Evolutionary conservation across 2,329 filamentous ascomycete species (phyloP).

Genomic region (Colletotrichum eremochloae): DNA sequence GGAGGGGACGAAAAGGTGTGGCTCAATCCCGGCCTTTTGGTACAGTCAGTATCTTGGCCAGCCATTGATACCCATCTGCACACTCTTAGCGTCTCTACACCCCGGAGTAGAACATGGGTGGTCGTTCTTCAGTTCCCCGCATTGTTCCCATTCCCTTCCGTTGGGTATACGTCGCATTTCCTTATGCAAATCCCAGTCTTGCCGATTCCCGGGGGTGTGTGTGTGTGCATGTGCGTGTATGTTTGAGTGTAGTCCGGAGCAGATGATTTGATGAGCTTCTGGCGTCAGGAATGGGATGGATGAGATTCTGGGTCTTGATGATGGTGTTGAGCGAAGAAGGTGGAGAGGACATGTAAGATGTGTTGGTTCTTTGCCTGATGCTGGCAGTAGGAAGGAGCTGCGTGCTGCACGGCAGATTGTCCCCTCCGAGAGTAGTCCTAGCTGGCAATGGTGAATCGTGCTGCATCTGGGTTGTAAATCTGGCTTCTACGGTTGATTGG

Average conservation of each 20-base stretch:
- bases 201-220: neutral
- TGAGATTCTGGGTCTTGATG: neutral
- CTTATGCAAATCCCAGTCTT: neutral
- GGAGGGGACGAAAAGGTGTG: neutral
- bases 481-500: too few species aligned
- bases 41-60: neutral
- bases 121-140: neutral
- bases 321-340: neutral
- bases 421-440: neutral
- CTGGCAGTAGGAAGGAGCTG: neutral
- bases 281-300: neutral
- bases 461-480: neutral
- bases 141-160: neutral
- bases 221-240: neutral
- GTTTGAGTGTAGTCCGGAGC: neutral
- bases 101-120: neutral
- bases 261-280: neutral
- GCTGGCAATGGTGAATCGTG: neutral
- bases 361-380: neutral
- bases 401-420: neutral
- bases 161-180: neutral
- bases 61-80: neutral
- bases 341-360: neutral
- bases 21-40: neutral
- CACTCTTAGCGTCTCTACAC: neutral